These are phyloP conservation scores for Sechiopsis laciniata DNA, from an alignment of 306 rosid species.

Conservation along the genomic window DNA sequence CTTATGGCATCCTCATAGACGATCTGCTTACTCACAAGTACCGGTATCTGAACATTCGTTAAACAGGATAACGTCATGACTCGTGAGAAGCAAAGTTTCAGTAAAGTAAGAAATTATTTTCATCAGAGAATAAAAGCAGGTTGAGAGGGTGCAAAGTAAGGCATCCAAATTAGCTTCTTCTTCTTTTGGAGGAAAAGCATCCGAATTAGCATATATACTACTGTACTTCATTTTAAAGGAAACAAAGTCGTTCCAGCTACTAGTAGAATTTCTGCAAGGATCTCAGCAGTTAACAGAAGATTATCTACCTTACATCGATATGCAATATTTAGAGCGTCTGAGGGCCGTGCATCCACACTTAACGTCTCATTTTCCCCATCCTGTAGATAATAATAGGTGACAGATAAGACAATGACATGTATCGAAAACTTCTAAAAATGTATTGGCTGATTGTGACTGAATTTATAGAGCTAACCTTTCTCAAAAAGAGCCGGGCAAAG, in stretches of 20 bases:
- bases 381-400: conserved; percentile 48
- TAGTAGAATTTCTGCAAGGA: background rate
- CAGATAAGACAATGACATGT: background rate
- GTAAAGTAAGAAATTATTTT: background rate
- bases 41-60: conserved; percentile 67
- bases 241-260: background rate
- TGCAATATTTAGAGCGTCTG: conserved; percentile 92
- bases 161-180: background rate
- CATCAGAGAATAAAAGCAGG: background rate
- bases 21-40: conserved; percentile 78
- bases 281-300: background rate
- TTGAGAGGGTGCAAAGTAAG: background rate
- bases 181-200: background rate
- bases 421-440: conserved; percentile 18
- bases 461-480: conserved; percentile 51
- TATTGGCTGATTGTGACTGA: conserved; percentile 3
- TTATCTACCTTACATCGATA: conserved; percentile 68
- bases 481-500: conserved; percentile 70
- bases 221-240: background rate
- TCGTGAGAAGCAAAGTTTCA: background rate
- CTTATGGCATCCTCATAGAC: conserved; percentile 72
- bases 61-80: background rate
- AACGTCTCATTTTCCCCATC: conserved; percentile 59
- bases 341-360: conserved; percentile 87
- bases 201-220: background rate